Percentiles rank a stretch among this genome's conserved stretches.
Conservation (phyloP, 2,329 filamentous ascomycete genomes). For the Macrophomina phaseolina region DNA sequence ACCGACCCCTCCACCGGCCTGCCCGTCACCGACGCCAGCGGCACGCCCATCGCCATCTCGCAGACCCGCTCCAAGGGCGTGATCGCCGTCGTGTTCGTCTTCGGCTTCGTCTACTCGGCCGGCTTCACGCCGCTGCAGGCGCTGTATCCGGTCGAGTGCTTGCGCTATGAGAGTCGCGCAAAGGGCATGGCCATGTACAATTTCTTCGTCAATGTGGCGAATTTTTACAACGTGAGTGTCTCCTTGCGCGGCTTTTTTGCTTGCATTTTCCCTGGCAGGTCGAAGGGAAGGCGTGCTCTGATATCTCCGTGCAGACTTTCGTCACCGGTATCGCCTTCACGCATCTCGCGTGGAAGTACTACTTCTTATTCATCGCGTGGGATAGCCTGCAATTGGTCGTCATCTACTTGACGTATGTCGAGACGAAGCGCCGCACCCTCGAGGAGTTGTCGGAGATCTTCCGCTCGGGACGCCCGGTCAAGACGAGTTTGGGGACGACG, state of each 20-base stretch:
- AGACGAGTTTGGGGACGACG: conserved; percentile 40
- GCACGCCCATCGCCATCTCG: not conserved
- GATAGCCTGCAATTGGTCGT: conserved; percentile 50
- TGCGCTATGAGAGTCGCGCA: conserved; percentile 54
- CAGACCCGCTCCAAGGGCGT: conserved; percentile 7
- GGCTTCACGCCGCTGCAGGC: conserved; percentile 51
- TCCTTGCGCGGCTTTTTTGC: no score
- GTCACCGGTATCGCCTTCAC: conserved; percentile 50
- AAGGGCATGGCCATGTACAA: conserved; percentile 58
- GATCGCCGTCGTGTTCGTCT: conserved; percentile 38
- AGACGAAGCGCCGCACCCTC: conserved; percentile 48
- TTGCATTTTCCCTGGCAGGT: not conserved
- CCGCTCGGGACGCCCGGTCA: conserved; percentile 46
- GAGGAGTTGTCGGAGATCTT: conserved; percentile 55
- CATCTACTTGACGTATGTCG: conserved; percentile 45
- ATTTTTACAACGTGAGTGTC: conserved; percentile 46
- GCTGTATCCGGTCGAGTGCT: conserved; percentile 56
- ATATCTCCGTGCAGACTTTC: conserved; percentile 39
- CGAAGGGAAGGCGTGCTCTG: not conserved
- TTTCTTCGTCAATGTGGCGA: conserved; percentile 52
- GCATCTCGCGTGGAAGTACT: conserved; percentile 48
- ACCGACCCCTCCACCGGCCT: conserved; percentile 5
- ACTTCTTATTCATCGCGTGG: conserved; percentile 50
- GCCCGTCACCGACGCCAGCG: not conserved
- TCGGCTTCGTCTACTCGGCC: conserved; percentile 40